These are phyloP conservation scores for Chaetomium sp. DNA, from an alignment of 2,329 filamentous ascomycete genomes.

Conservation along the genomic window DNA sequence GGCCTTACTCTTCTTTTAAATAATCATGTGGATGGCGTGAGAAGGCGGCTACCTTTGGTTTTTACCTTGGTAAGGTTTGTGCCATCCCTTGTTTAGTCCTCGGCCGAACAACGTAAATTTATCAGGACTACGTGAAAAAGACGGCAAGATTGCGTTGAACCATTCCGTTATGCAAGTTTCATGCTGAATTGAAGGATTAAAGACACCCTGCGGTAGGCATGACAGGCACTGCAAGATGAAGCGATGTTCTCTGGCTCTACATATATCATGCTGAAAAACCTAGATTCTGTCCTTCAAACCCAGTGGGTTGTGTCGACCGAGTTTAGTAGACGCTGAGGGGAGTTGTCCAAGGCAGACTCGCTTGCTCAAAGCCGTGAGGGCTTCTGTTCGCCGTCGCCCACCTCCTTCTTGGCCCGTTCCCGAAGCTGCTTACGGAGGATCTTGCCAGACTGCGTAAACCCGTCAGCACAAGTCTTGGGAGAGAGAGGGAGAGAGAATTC, in stretches of 20 bases:
- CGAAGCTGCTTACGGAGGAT: conserved; percentile 63
- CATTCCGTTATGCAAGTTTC: background rate
- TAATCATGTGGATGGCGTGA: background rate
- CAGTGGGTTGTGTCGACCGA: background rate
- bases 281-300: background rate
- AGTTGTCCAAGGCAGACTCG: background rate
- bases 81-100: background rate
- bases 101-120: background rate
- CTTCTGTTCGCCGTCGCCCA: conserved; percentile 45
- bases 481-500: too few species aligned
- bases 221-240: background rate
- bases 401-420: conserved; percentile 59
- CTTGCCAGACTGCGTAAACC: conserved; percentile 60
- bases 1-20: background rate
- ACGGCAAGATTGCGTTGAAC: background rate
- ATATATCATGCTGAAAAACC: background rate
- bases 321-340: background rate
- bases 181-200: background rate
- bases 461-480: background rate
- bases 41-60: background rate
- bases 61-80: background rate
- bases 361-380: conserved; percentile 34
- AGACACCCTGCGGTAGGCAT: background rate
- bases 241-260: background rate
- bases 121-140: background rate